Conservation (phyloP, 768 basidiomycete species). For the Fibroporia radiculosa region DNA sequence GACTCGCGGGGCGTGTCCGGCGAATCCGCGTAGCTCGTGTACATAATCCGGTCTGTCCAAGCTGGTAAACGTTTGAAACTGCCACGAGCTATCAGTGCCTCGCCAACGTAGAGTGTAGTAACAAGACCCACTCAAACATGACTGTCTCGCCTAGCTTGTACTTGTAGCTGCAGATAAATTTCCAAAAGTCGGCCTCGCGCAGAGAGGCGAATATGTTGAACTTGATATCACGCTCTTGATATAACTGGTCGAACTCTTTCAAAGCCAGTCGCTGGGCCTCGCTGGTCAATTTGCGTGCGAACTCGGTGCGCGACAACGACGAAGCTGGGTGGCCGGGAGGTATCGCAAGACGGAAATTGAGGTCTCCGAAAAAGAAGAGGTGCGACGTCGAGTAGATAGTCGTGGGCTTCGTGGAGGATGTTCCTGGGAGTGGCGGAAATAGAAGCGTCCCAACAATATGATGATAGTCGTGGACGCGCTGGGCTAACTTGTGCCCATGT, state of each 20-base stretch:
- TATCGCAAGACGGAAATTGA: constrained; percentile 81
- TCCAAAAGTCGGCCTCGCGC: constrained; percentile 81
- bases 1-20: constrained; percentile 43
- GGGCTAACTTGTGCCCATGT: constrained; percentile 54
- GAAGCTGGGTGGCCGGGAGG: constrained; percentile 46
- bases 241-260: constrained; percentile 69
- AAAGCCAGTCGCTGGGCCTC: constrained; percentile 49
- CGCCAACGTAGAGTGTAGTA: not conserved
- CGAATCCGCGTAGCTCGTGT: constrained; percentile 66
- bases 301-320: constrained; percentile 30
- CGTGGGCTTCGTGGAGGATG: constrained; percentile 31
- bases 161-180: constrained; percentile 87
- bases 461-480: constrained; percentile 70
- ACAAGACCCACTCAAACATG: constrained; percentile 58
- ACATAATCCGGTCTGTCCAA: constrained; percentile 92
- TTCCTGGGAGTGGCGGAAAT: constrained; percentile 48
- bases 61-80: constrained; percentile 72
- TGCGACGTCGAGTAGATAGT: constrained; percentile 83
- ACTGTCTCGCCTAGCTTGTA: constrained; percentile 76
- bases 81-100: not conserved
- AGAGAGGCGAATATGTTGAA: constrained; percentile 65
- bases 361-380: constrained; percentile 88
- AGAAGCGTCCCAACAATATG: constrained; percentile 77
- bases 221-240: constrained; percentile 47
- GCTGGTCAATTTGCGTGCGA: constrained; percentile 27